Conservation (phyloP, 768 basidiomycete species). For the Porpolomopsis calyptriformis region DNA sequence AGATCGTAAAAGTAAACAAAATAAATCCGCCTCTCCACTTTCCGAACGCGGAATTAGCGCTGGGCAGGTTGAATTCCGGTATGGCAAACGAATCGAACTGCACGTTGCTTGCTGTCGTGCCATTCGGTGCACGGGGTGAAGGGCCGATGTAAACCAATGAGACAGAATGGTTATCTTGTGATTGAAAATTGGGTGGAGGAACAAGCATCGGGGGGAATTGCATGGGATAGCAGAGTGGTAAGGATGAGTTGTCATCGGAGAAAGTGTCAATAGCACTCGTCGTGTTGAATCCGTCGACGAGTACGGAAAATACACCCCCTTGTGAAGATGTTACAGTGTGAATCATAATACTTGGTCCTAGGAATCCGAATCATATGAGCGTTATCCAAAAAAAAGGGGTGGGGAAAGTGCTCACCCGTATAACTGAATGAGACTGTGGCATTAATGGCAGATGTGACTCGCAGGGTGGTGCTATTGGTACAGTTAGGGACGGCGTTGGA, state of each 20-base stretch:
- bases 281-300: constrained; percentile 14
- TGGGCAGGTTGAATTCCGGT: constrained; percentile 2
- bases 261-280: constrained; percentile 12
- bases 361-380: too few species aligned
- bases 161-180: constrained; percentile 2
- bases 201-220: constrained; percentile 1
- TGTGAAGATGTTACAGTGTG: constrained; percentile 12
- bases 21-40: too few species aligned
- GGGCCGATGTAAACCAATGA: constrained; percentile 1
- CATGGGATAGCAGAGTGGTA: constrained; percentile 5
- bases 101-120: background rate
- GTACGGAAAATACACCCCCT: constrained; percentile 14
- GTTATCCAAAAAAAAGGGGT: too few species aligned
- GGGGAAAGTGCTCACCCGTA: constrained; percentile 10
- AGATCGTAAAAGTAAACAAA: too few species aligned
- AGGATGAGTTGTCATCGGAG: background rate
- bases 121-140: constrained; percentile 1
- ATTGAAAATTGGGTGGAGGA: background rate
- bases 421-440: constrained; percentile 15
- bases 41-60: too few species aligned
- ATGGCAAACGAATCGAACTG: constrained; percentile 4
- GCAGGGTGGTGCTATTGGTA: constrained; percentile 4
- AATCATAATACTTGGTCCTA: constrained; percentile 16
- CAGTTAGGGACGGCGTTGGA: constrained; percentile 5
- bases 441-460: constrained; percentile 11